Evolutionary conservation across 805 yeast species (phyloP).

Genomic region (Spathaspora hagerdaliae): DNA sequence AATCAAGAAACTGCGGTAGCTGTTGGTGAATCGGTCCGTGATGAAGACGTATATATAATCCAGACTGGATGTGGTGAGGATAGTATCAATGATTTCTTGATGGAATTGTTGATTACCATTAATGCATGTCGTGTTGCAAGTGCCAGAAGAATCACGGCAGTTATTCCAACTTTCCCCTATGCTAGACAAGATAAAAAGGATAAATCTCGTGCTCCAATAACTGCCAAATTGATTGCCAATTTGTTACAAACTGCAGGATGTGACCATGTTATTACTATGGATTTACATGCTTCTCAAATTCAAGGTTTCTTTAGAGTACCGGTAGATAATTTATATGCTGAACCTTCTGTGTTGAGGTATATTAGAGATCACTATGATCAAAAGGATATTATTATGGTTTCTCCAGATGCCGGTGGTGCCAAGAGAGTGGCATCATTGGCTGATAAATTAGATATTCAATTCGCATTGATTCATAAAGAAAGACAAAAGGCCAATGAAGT

Average conservation of each 20-base stretch:
- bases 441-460: conserved; percentile 71
- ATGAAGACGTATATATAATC: conserved; percentile 76
- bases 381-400: conserved; percentile 66
- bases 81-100: conserved; percentile 54
- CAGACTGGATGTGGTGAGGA: conserved; percentile 78
- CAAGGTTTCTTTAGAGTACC: conserved; percentile 84
- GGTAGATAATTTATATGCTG: conserved; percentile 80
- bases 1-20: conserved; percentile 84
- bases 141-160: conserved; percentile 79
- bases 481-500: conserved; percentile 82
- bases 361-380: conserved; percentile 48
- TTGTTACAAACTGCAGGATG: conserved; percentile 82
- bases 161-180: conserved; percentile 78
- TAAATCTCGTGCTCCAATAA: conserved; percentile 79
- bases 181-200: conserved; percentile 90
- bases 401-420: conserved; percentile 91
- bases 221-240: conserved; percentile 82
- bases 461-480: conserved; percentile 83
- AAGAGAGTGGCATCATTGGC: conserved; percentile 85
- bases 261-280: conserved; percentile 84
- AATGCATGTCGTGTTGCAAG: conserved; percentile 81
- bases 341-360: conserved; percentile 74
- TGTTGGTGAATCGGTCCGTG: conserved; percentile 77
- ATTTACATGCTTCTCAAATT: conserved; percentile 83
- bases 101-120: conserved; percentile 74